Base-by-base conservation (phyloP, 306 rosid species). In the Sicyos baderoa region DNA sequence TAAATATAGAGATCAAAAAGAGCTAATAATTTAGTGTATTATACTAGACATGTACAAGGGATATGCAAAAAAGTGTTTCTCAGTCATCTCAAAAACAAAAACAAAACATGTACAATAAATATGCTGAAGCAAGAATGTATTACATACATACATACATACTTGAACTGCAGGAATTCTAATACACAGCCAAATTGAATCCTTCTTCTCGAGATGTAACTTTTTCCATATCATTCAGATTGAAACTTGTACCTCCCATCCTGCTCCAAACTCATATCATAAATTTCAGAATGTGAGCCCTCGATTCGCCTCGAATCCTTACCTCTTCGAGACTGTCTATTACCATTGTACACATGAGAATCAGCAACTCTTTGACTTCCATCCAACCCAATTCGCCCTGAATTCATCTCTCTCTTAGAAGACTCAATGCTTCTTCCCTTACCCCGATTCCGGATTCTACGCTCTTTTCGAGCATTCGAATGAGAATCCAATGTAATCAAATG, bases 191-290 rank as follows among this genome's bases (percentile, higher is more conserved):
- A 3, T 44, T 64, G 70, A 19, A 64, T 6, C 7, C 3, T 65
- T 45, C 21, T 21, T 45, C 54, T n/a, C 5, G n/a, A 72, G 11
- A 40, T 45, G 18, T 17, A 72, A 42, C 51, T 25, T 45, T 13
- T 19, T 67, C 23, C 54, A 23, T 11, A 57, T 55, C 23, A 40
- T 59, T 72, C 54, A 72, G 53, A 58, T 47, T 17, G 74, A 69
- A 88, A 75, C 11, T 84, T 83, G 71, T 81, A 86, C 47, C 83
- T 86, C 62, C 96, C 98, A 70, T 90, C 94, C 52, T 79, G 79
- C 76, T 79, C 83, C 83, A 88, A 82, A 76, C 75, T 83, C 97
- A 93, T 88, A 72, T 89, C 90, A 66, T 79, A 86, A 44, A 86
- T 86, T 60, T 85, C 86, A 27, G 93, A 81, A 44, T 70, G 57